phyloP scores from a whole-genome alignment of 768 basidiomycete genomes.

The Trametes maxima region DNA sequence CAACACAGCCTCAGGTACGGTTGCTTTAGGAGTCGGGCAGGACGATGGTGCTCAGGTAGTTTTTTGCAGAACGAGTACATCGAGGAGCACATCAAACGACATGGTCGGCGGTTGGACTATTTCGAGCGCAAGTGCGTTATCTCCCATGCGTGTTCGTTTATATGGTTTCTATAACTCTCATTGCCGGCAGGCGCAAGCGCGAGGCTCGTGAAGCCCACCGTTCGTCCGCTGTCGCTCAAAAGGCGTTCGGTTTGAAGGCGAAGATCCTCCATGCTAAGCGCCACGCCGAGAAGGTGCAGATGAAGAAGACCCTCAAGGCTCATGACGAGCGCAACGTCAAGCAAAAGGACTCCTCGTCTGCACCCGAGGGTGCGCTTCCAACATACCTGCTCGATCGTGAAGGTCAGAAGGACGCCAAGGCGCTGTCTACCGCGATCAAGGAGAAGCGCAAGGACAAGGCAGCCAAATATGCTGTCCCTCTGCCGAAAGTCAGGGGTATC shows the following conservation, averaged over 20 bases:
- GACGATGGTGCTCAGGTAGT: background rate
- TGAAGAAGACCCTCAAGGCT: constrained; percentile 99
- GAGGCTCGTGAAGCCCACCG: constrained; percentile 79
- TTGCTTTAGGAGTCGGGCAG: background rate
- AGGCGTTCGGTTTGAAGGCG: constrained; percentile 94
- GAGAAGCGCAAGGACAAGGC: constrained; percentile 99
- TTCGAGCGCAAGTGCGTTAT: constrained; percentile 86
- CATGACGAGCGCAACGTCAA: constrained; percentile 99
- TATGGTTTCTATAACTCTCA: background rate
- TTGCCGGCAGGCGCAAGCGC: constrained; percentile 66
- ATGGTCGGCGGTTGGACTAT: constrained; percentile 94
- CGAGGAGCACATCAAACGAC: constrained; percentile 96
- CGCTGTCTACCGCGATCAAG: constrained; percentile 93
- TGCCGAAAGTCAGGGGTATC: constrained; percentile 96
- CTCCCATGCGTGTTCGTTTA: background rate
- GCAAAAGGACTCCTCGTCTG: constrained; percentile 79
- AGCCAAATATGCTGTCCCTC: constrained; percentile 94
- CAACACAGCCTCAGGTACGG: constrained; percentile 65
- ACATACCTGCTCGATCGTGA: constrained; percentile 97
- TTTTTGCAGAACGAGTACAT: constrained; percentile 91
- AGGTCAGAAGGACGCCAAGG: constrained; percentile 97
- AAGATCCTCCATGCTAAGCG: constrained; percentile 97
- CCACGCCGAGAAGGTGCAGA: constrained; percentile 96
- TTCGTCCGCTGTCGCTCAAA: constrained; percentile 84
- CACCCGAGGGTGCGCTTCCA: constrained; percentile 90